Percentiles rank a stretch among this genome's conserved stretches.
phyloP scores from a whole-genome alignment of 768 basidiomycete species.

The Boletus rubroflammeus region DNA sequence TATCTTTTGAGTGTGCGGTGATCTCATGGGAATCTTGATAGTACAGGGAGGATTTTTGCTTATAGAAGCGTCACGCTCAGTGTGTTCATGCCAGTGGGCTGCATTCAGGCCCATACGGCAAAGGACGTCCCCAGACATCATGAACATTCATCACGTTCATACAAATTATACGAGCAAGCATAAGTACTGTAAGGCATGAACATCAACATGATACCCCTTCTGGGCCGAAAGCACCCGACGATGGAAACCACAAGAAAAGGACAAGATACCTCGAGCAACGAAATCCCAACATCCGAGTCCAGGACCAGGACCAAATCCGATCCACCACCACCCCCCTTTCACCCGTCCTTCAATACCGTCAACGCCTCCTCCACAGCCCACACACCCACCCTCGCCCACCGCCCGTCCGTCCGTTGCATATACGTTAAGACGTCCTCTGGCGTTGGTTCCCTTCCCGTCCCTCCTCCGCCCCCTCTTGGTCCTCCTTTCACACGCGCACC shows the following conservation, averaged over 20 bases:
- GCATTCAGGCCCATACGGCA: no score
- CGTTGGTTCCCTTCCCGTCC: constrained; percentile 20
- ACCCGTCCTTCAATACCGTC: constrained; percentile 25
- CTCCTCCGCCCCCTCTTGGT: neutral
- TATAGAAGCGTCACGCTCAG: no score
- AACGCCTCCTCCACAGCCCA: constrained; percentile 66
- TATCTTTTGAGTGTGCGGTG: no score
- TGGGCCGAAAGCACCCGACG: neutral
- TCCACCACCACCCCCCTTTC: neutral
- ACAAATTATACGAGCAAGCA: neutral
- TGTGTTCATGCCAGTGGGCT: no score
- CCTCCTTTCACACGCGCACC: constrained; percentile 13
- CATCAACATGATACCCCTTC: neutral
- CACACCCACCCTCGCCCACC: constrained; percentile 61
- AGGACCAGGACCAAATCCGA: no score
- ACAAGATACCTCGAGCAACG: neutral
- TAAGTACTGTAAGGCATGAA: neutral
- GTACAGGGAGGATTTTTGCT: no score
- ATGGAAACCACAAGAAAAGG: neutral
- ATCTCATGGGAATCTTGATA: no score
- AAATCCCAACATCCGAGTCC: neutral
- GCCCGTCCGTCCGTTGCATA: constrained; percentile 51
- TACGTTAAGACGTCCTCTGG: constrained; percentile 45
- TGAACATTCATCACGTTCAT: neutral
- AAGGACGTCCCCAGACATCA: no score